Percentiles rank a stretch among this genome's conserved stretches.
phyloP scores from a whole-genome alignment of 2,329 filamentous ascomycete species.

The Diaporthe sp. region DNA sequence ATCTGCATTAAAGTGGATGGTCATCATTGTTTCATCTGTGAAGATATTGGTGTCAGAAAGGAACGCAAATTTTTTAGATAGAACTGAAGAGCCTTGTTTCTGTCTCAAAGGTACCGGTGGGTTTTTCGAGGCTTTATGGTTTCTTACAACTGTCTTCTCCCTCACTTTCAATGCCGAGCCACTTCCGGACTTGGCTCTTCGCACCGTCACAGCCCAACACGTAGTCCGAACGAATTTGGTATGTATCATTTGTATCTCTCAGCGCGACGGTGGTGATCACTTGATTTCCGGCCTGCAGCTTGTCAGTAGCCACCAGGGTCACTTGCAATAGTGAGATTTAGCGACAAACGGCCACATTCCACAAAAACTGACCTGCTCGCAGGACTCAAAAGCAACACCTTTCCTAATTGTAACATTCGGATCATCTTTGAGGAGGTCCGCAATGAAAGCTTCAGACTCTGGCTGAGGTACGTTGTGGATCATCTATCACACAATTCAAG shows the following conservation, averaged over 20 bases:
- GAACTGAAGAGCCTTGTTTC: too few species aligned
- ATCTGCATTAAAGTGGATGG: constrained; percentile 60
- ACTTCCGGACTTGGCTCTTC: constrained; percentile 50
- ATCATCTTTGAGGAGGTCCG: constrained; percentile 46
- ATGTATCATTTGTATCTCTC: constrained; percentile 44
- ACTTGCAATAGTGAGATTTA: too few species aligned
- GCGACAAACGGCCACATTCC: too few species aligned
- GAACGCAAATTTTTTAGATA: background rate
- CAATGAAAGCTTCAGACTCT: constrained; percentile 54
- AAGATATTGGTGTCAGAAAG: background rate
- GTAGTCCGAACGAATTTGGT: constrained; percentile 50
- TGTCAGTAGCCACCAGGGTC: background rate
- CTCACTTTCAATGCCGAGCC: constrained; percentile 54
- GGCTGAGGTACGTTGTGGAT: constrained; percentile 60
- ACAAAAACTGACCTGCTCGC: constrained; percentile 49
- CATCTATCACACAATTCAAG: constrained; percentile 47
- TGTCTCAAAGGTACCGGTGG: background rate
- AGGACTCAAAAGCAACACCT: constrained; percentile 51
- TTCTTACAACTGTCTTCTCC: constrained; percentile 58
- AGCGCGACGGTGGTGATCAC: constrained; percentile 51
- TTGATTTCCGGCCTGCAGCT: constrained; percentile 43
- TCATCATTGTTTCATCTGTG: constrained; percentile 61
- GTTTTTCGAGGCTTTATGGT: too few species aligned
- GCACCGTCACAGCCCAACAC: constrained; percentile 56
- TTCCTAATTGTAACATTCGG: constrained; percentile 50